These are phyloP conservation scores for Linum usitatissimum DNA, from an alignment of 345 rosid genomes.

Conservation along the genomic window DNA sequence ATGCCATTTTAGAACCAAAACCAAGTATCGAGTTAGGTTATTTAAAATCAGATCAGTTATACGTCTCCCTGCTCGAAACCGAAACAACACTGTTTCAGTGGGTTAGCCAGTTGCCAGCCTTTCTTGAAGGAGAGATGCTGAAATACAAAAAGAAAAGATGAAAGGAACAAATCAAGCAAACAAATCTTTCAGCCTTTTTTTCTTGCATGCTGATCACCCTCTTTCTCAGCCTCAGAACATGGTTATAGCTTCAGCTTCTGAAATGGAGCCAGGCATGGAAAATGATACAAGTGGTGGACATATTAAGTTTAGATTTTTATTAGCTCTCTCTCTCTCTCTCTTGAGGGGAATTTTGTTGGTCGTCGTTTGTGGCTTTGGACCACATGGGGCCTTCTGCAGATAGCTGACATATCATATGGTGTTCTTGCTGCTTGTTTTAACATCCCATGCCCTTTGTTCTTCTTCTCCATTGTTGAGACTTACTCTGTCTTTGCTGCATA, in stretches of 20 bases:
- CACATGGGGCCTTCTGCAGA: neutral
- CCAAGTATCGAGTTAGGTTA: neutral
- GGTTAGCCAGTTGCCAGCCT: too few relatives aligned
- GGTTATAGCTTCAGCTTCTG: slow-evolving; percentile 2
- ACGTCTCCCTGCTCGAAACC: too few relatives aligned
- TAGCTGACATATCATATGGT: neutral
- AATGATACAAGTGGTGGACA: slow-evolving; percentile 15
- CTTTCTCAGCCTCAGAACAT: slow-evolving; percentile 29
- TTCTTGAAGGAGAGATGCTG: neutral
- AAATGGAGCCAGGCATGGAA: slow-evolving; percentile 12
- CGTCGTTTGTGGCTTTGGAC: neutral
- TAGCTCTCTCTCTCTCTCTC: neutral
- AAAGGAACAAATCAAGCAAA: slow-evolving; percentile 19
- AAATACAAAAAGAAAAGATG: slow-evolving; percentile 22
- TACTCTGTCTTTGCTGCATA: neutral
- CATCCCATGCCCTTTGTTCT: neutral
- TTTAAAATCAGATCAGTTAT: too few relatives aligned
- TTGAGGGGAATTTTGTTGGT: neutral
- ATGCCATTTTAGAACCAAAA: neutral
- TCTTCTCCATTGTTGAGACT: neutral
- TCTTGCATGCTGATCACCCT: slow-evolving; percentile 13
- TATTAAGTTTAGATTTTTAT: slow-evolving; percentile 9
- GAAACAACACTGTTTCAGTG: neutral
- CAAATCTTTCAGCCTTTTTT: slow-evolving; percentile 9
- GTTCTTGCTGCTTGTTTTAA: neutral